Conservation (phyloP, 306 rosid genomes). For the Prunus dulcis region DNA sequence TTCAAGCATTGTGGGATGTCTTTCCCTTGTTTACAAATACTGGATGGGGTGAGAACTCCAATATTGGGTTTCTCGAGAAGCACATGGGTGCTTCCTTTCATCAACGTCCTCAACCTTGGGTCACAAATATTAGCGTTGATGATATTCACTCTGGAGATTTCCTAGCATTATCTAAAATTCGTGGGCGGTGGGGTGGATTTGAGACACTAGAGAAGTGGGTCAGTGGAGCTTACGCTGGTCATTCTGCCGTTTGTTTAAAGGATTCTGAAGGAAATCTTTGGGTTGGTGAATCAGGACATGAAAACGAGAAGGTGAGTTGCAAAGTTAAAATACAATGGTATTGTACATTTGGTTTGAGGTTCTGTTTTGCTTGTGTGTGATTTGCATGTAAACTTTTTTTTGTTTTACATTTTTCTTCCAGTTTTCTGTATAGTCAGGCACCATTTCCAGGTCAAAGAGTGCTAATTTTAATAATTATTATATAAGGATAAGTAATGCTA, state of each 20-base stretch:
- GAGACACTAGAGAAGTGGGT: conserved; percentile 98
- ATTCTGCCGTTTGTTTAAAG: conserved; percentile 86
- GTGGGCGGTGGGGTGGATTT: conserved; percentile 98
- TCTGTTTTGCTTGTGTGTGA: neutral
- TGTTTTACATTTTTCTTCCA: neutral
- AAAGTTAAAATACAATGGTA: conserved; percentile 5
- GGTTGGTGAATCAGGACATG: conserved; percentile 98
- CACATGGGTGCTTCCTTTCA: conserved; percentile 84
- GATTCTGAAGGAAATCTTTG: conserved; percentile 87
- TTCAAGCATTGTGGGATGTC: conserved; percentile 80
- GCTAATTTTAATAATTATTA: neutral
- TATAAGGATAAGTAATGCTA: neutral
- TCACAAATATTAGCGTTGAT: conserved; percentile 60
- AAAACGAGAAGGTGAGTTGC: conserved; percentile 66
- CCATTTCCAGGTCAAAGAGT: neutral
- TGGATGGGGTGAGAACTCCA: conserved; percentile 91
- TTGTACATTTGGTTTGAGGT: neutral
- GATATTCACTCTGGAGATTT: conserved; percentile 96
- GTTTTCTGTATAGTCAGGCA: neutral
- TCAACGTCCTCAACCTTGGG: conserved; percentile 81
- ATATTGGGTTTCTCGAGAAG: conserved; percentile 66
- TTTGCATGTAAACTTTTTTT: neutral
- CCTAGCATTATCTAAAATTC: conserved; percentile 91
- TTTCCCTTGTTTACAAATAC: conserved; percentile 82
- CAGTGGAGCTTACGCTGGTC: conserved; percentile 94